These are phyloP conservation scores for Alternaria sp. DNA, from an alignment of 2,329 filamentous ascomycete species.

Conservation along the genomic window DNA sequence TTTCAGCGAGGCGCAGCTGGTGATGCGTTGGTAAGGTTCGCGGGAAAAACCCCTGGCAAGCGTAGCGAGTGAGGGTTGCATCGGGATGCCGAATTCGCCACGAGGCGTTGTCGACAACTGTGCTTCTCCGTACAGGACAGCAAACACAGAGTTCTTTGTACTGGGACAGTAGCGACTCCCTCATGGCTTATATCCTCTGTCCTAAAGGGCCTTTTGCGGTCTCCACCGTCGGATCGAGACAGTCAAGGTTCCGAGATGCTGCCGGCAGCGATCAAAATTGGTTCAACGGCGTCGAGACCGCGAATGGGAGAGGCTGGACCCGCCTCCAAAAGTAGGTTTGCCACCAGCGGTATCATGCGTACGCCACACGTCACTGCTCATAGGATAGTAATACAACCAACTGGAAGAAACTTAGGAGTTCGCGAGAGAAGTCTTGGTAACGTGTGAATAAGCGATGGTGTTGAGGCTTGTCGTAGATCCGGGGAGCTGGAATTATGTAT, in stretches of 20 bases:
- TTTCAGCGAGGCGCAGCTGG: slow-evolving; percentile 23
- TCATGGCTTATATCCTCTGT: slow-evolving; percentile 38
- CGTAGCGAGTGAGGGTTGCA: slow-evolving; percentile 27
- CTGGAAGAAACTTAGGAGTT: background rate
- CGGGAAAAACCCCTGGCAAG: slow-evolving; percentile 15
- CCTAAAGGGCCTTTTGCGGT: slow-evolving; percentile 49
- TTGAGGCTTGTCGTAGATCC: slow-evolving; percentile 18
- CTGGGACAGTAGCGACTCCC: slow-evolving; percentile 24
- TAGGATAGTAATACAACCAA: slow-evolving; percentile 2
- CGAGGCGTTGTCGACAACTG: slow-evolving; percentile 17
- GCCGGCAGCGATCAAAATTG: slow-evolving; percentile 30
- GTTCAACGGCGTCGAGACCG: slow-evolving; percentile 22
- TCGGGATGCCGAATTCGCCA: slow-evolving; percentile 24
- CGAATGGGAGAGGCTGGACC: slow-evolving; percentile 34
- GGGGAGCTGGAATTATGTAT: slow-evolving; percentile 11
- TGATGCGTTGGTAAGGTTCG: slow-evolving; percentile 16
- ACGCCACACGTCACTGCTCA: slow-evolving; percentile 27
- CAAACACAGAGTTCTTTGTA: slow-evolving; percentile 6
- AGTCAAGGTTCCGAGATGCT: slow-evolving; percentile 35
- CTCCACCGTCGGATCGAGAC: slow-evolving; percentile 26
- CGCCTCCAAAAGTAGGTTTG: slow-evolving; percentile 20
- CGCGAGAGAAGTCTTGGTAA: background rate
- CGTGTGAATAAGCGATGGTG: slow-evolving; percentile 8
- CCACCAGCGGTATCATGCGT: slow-evolving; percentile 15
- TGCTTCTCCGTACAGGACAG: slow-evolving; percentile 13